A percentile compares a stretch with the other conserved stretches of the same genome.
phyloP scores from a whole-genome alignment of 2,329 filamentous ascomycete genomes.

The Penicillium thymicola region DNA sequence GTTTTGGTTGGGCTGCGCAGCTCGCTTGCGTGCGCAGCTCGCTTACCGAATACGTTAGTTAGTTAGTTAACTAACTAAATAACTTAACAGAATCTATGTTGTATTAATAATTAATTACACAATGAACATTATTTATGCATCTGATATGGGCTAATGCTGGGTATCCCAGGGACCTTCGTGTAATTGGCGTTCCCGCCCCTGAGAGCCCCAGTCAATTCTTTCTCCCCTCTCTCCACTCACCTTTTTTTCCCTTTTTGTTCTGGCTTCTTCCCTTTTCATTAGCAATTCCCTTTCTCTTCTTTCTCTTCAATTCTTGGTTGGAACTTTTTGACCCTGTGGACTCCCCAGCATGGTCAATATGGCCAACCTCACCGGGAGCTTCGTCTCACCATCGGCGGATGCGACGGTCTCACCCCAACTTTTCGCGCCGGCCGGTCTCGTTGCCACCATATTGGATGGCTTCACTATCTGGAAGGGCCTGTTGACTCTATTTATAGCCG shows the following conservation, averaged over 20 bases:
- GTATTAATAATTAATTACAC: neutral
- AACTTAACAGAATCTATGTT: neutral
- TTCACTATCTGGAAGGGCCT: conserved; percentile 64
- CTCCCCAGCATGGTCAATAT: conserved; percentile 24
- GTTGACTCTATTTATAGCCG: conserved; percentile 66
- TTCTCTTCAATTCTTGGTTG: neutral
- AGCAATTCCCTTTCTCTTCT: neutral
- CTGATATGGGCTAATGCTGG: neutral
- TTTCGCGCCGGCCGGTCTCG: conserved; percentile 44
- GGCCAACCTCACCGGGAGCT: conserved; percentile 60
- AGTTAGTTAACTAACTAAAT: too few species aligned
- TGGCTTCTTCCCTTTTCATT: neutral
- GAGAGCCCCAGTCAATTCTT: conserved; percentile 14
- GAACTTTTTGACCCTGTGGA: neutral
- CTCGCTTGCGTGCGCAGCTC: too few species aligned
- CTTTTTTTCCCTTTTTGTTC: conserved; percentile 6
- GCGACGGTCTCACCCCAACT: conserved; percentile 58
- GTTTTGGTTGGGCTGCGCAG: too few species aligned
- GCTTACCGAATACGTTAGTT: too few species aligned
- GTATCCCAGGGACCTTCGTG: conserved; percentile 3
- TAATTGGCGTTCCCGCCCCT: conserved; percentile 24
- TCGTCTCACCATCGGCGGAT: conserved; percentile 66
- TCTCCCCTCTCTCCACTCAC: conserved; percentile 17
- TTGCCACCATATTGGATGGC: conserved; percentile 56
- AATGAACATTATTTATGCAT: neutral